Evolutionary conservation across 805 yeast genomes (phyloP), one percentile per base, ranked within the genome.

Genomic region (Zygosaccharomyces bailii): DNA sequence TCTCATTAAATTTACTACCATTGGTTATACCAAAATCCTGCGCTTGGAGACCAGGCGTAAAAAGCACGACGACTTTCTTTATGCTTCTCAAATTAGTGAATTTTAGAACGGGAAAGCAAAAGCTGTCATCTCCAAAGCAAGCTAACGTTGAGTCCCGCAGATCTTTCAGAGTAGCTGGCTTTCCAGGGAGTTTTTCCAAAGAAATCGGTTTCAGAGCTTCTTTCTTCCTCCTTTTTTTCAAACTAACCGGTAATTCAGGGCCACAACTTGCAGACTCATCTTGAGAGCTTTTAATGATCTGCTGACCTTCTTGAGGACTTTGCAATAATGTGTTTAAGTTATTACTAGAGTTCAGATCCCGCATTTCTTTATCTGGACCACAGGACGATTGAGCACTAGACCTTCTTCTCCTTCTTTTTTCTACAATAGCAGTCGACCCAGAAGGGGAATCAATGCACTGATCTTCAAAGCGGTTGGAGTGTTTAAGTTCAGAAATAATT

Each of bases 1-100:
- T 30, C n/a, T 50, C 49, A 4, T 44, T 32, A 24, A 55, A 53
- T 8, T 53, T 46, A 7, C 49, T 36, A n/a, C 51, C 42, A 1
- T 49, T 42, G n/a, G 56, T 48, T 13, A 54, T 50, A 11, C 49
- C 42, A 52, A 80, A 76, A 47, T 75, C 74, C 3, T 61, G 54
- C 2, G 68, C 60, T 10, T 71, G 66, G 9, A 89, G 60, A 0
- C 95, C 96, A 0, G 93, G 87, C 3, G 79, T 75, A 41, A 80
- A 67, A 3, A 86, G 61, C 18, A 79, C 66, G 0, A 84, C 79
- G 2, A 82, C 73, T 46, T 76, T 78, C n/a, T 70, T 59, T 2
- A 86, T 66, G 3, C 55, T 70, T 61, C 16, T 59, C 34, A 37
- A 25, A 21, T 25, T 24, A 11, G 21, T 37, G 20, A 37, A 25